Evolutionary conservation across 768 basidiomycete genomes (phyloP), one percentile per base, ranked within the genome.

Genomic region (Amanita jacksonii): DNA sequence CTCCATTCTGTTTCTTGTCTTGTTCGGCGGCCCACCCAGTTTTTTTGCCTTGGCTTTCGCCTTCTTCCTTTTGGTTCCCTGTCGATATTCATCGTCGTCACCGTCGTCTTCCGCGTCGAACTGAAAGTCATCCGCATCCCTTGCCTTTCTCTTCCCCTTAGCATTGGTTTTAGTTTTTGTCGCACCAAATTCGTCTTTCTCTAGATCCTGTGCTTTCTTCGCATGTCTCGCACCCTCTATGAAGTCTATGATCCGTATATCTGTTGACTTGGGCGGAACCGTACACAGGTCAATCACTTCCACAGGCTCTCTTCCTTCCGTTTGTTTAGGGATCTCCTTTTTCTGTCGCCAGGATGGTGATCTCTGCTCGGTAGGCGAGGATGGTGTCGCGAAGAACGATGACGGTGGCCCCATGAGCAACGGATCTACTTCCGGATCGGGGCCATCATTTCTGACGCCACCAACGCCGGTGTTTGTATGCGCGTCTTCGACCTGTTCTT

Each of bases 381-480:
- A 69, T 5, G 73, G 66, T 3, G 63, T 58, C 8, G 70, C 68
- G 32, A 74, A 74, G 52, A 72, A 74, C 13, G 67, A 67, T 3
- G 65, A 62, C 24, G 72, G 72, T 4, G 59, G 62, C 33, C 39
- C 48, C 33, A 46, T 25, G 38, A 43, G 31, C 7, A 45, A 51
- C 4, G 55, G 48, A 40, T 49, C 37, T 24, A 46, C 43, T 27
- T 23, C 34, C 55, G 23, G 15, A 20, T 22, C 31, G 15, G 32
- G 32, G 27, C 7, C 12, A 6, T 12, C 12, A 12, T 28, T 28
- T 28, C 6, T 28, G 27, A 48, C 7, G 51, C 49, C 48, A 49
- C 50, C 32, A 45, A 32, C 16, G 20, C 40, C 6, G 5, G 4
- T 13, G 33, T 15, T 46, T 33, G 30, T 23, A 46, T 54, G 35